These are phyloP conservation scores for Nothopassalora personata DNA, from an alignment of 2,329 filamentous ascomycete species.

Conservation along the genomic window DNA sequence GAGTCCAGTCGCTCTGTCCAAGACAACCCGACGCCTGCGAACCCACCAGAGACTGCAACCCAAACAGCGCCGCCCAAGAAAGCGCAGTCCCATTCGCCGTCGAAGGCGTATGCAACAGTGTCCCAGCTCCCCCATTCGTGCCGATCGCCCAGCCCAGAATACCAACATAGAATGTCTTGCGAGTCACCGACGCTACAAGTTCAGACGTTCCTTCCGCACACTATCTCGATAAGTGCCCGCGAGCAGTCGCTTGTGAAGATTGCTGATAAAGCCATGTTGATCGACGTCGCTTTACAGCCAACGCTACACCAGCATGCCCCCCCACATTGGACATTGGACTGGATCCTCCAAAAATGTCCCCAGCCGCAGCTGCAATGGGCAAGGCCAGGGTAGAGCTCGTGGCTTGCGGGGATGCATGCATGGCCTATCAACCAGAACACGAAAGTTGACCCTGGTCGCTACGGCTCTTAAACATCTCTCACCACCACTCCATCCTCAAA, in stretches of 20 bases:
- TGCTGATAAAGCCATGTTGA: slow-evolving; percentile 1
- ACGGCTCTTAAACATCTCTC: neutral
- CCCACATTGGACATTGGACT: no score
- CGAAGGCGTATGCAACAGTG: slow-evolving; percentile 10
- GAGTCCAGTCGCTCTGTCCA: slow-evolving; percentile 20
- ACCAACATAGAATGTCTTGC: neutral
- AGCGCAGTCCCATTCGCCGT: slow-evolving; percentile 9
- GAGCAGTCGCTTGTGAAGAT: no score
- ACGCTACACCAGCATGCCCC: neutral
- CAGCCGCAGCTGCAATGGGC: neutral
- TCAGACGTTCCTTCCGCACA: no score
- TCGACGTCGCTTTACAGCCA: neutral
- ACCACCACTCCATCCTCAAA: neutral
- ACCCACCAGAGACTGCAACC: slow-evolving; percentile 14
- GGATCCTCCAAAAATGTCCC: neutral
- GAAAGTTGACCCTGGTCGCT: no score
- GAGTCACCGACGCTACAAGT: no score
- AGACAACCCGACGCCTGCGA: slow-evolving; percentile 12
- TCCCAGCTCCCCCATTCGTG: slow-evolving; percentile 4
- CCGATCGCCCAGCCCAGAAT: slow-evolving; percentile 13
- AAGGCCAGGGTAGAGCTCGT: neutral
- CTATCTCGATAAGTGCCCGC: no score
- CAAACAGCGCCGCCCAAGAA: slow-evolving; percentile 14
- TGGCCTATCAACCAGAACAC: no score
- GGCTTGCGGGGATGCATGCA: no score